A percentile compares a stretch with the other conserved stretches of the same genome.
phyloP scores from a whole-genome alignment of 441 rosid species.

The Croton laevigatus region DNA sequence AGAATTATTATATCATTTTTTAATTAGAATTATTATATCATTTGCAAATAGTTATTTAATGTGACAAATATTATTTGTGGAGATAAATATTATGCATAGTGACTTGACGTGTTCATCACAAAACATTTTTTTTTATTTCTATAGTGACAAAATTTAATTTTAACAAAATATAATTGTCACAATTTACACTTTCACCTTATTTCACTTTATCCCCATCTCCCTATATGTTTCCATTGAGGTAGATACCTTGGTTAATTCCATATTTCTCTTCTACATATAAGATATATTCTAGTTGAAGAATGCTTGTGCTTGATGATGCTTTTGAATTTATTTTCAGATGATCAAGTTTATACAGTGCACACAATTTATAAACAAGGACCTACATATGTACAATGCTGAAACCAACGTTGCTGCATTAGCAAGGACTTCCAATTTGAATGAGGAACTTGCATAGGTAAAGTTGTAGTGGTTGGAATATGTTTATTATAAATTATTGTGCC shows the following conservation, averaged over 20 bases:
- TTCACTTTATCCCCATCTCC: conserved; percentile 96
- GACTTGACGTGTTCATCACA: too few species aligned
- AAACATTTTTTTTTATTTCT: too few species aligned
- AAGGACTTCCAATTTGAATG: conserved; percentile 96
- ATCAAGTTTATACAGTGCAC: conserved; percentile 97
- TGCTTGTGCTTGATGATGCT: conserved; percentile 13
- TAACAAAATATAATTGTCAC: too few species aligned
- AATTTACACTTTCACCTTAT: conserved; percentile 88
- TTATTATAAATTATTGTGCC: neutral
- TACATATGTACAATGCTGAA: conserved; percentile 87
- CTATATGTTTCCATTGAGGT: conserved; percentile 99
- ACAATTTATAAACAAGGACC: conserved; percentile 92
- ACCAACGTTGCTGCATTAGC: conserved; percentile 91
- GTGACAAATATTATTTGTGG: too few species aligned
- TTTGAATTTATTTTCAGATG: conserved; percentile 56
- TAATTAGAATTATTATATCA: too few species aligned
- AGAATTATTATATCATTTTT: too few species aligned
- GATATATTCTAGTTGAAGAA: conserved; percentile 17
- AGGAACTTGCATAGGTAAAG: conserved; percentile 99
- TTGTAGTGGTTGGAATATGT: neutral
- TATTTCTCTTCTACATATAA: conserved; percentile 14
- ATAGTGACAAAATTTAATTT: too few species aligned
- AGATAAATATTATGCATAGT: too few species aligned
- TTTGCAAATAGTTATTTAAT: too few species aligned
- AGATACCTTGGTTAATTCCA: conserved; percentile 17